Evolutionary conservation across 306 rosid species (phyloP).

Genomic region (Alnus glutinosa): DNA sequence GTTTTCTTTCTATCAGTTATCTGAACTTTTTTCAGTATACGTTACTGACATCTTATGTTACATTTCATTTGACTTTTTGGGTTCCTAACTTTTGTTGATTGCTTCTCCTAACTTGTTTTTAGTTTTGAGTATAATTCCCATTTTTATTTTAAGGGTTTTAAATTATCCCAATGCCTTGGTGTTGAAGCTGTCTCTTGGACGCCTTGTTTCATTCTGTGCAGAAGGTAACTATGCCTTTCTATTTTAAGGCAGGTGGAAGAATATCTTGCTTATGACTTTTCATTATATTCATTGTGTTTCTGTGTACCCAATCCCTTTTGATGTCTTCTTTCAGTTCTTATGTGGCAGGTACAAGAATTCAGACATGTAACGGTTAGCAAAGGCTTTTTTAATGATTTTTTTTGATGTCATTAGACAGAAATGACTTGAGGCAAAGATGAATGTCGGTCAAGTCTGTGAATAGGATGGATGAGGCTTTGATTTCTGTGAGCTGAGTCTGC

Average conservation of each 20-base stretch:
- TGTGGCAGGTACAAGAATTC: conserved; percentile 59
- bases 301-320: conserved; percentile 19
- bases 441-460: not conserved
- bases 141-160: conserved; percentile 39
- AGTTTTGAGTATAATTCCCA: conserved; percentile 33
- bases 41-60: conserved; percentile 42
- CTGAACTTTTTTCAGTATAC: conserved; percentile 41
- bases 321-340: conserved; percentile 43
- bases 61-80: conserved; percentile 29
- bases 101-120: conserved; percentile 47
- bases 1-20: conserved; percentile 37
- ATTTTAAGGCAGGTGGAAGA: conserved; percentile 40
- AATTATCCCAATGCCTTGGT: conserved; percentile 37
- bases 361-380: conserved; percentile 23
- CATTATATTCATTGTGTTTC: conserved; percentile 13
- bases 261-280: conserved; percentile 18
- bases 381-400: conserved; percentile 21
- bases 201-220: conserved; percentile 35
- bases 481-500: not conserved
- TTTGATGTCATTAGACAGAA: not conserved
- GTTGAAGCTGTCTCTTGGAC: conserved; percentile 47
- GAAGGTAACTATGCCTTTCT: conserved; percentile 53
- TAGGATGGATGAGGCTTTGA: not conserved
- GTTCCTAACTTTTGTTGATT: conserved; percentile 32
- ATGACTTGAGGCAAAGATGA: not conserved